Evolutionary conservation across 176 grass and related monocot genomes (phyloP), one percentile per base, ranked within the genome.

Genomic region (Typha latifolia): DNA sequence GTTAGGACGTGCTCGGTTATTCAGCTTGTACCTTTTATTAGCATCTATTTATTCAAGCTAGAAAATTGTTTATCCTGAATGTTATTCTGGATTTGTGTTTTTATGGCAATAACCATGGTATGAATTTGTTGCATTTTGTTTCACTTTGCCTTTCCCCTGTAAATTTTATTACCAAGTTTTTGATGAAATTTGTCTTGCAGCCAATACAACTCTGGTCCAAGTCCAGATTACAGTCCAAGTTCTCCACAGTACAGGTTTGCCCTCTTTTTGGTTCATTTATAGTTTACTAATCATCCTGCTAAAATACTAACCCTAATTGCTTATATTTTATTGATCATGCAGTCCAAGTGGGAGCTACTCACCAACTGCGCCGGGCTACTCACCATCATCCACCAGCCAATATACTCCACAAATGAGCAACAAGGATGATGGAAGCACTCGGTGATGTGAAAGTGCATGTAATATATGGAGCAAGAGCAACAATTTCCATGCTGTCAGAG

Each of bases 321-420:
- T 47, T 43, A 3, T 72, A 48, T 16, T 11, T 62, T 47, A 55
- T 29, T 57, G 4, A 5, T 29, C 22, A 18, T 73, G 63, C 92
- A 97, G 93, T 51, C 94, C 94, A 29, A 97, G 83, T 47, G 94
- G 77, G 48, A 91, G 93, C 82, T 92, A 97, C 74, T 91, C 93
- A 23, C 93, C 93, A 15, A 89, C 88, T 49, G 85, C 88, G 15
- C 88, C 85, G 1, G 93, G 93, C 16, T 96, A 91, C 69, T 92
- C 93, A 6, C 88, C 89, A 0, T 91, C 89, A 15, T 90, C 81
- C 64, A 76, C 82, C 10, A 80, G 75, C 49, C 88, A 91, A 43
- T 87, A 79, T 21, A 79, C 80, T 70, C 85, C 85, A 66, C 72
- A 83, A 55, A 64, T 62, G 27, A 77, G 71, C 62, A 80, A 77